These are phyloP conservation scores for Pichia nakasei DNA, from an alignment of 805 yeast species.

Conservation along the genomic window DNA sequence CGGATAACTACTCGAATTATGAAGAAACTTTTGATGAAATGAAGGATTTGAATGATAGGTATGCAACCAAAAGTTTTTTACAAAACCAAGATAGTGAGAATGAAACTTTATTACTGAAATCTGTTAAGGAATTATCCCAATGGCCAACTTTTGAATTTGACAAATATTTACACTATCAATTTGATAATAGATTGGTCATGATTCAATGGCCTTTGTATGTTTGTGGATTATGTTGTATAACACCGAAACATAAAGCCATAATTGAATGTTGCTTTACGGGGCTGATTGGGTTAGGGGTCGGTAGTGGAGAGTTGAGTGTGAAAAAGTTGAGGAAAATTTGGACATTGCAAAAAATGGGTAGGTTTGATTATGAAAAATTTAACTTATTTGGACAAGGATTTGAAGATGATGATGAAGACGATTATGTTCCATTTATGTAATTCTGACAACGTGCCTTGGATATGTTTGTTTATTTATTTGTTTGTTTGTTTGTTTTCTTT, in stretches of 20 bases:
- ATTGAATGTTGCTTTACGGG: slow-evolving; percentile 30
- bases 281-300: slow-evolving; percentile 27
- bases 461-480: too few relatives aligned
- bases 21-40: neutral
- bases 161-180: slow-evolving; percentile 23
- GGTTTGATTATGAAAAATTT: slow-evolving; percentile 18
- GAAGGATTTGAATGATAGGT: neutral
- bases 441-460: too few relatives aligned
- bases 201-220: slow-evolving; percentile 30
- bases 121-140: neutral
- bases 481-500: too few relatives aligned
- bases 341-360: slow-evolving; percentile 21
- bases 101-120: neutral
- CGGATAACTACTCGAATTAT: neutral
- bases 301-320: slow-evolving; percentile 28
- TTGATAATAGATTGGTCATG: slow-evolving; percentile 30
- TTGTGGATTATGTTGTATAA: slow-evolving; percentile 27
- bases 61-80: neutral
- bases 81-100: slow-evolving; percentile 4
- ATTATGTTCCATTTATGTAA: slow-evolving; percentile 27
- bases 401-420: slow-evolving; percentile 22
- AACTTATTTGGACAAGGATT: slow-evolving; percentile 15
- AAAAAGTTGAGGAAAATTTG: slow-evolving; percentile 24
- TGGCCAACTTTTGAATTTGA: slow-evolving; percentile 19
- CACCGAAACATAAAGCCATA: slow-evolving; percentile 23